Base-by-base conservation (phyloP, 306 rosid species). In the Inga oerstediana region DNA sequence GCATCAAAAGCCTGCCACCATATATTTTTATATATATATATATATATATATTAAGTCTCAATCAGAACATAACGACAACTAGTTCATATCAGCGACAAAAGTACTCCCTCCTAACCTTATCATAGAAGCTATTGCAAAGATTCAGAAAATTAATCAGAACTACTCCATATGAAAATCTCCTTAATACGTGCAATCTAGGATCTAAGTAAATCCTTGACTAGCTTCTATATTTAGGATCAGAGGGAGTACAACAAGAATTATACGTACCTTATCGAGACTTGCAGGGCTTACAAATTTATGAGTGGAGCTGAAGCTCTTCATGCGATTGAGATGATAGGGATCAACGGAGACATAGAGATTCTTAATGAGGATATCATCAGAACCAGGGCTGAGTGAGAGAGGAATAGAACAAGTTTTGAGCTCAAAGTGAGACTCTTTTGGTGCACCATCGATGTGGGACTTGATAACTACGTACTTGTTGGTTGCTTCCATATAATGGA, bases 261-360 rank as follows among this genome's bases (percentile, higher is more conserved):
- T 22, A 10, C 24, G 68, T 87, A 86, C 90, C 77, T 89, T 34
- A 0, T 75, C 80, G 2, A 87, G 84, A 8, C 12, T 24, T 27
- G 87, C n/a, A n/a, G 86, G 48, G 35, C 12, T 10, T 0, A 82
- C 58, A 16, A 87, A 20, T 27, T 76, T 74, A 0, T 89, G 88
- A 0, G 91, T 76, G 41, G 91, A 76, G 35, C 87, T 86, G 12
- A 43, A 10, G 35, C 16, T 64, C 41, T 91, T 89, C 91, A 91
- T 87, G 54, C 90, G 85, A 75, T 91, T 91, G 11, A 89, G 10
- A 80, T 87, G 91, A 71, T 84, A 86, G 3, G 91, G 91, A 41
- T 91, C 92, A 4, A 91, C 81, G 0, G 94, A 89, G 4, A 89
- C 84, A 45, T 80, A 87, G 4, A 91, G 79, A 85, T 82, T 89